Conservation (phyloP, 1,284 basidiomycete genomes). For the Meira nashicola region DNA sequence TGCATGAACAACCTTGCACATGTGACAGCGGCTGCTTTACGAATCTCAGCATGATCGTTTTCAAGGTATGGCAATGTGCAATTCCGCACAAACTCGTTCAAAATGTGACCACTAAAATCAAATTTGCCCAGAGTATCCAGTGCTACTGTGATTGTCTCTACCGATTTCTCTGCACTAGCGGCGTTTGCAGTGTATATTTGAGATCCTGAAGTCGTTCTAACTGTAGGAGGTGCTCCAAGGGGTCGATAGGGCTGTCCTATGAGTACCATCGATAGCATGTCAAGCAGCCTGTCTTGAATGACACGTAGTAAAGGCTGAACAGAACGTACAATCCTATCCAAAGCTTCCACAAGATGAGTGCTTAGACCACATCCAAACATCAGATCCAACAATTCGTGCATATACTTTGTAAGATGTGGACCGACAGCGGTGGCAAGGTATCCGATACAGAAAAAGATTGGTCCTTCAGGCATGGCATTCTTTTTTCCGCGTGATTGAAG, state of each 20-base stretch:
- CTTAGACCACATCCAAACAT: conserved; percentile 95
- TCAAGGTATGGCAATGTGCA: conserved; percentile 92
- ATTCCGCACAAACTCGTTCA: conserved; percentile 92
- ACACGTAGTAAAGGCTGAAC: conserved; percentile 87
- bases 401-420: conserved; percentile 85
- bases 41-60: conserved; percentile 81
- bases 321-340: conserved; percentile 77
- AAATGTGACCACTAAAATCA: conserved; percentile 78
- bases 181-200: conserved; percentile 2
- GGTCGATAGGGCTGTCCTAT: conserved; percentile 47
- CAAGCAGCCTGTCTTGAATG: conserved; percentile 69
- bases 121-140: conserved; percentile 84
- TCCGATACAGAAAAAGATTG: conserved; percentile 95
- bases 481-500: conserved; percentile 82
- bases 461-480: conserved; percentile 85
- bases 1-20: conserved; percentile 83
- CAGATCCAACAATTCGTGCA: conserved; percentile 92
- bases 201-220: conserved; percentile 16
- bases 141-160: conserved; percentile 75
- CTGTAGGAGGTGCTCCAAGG: conserved; percentile 37
- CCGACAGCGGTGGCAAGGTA: conserved; percentile 94
- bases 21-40: conserved; percentile 83
- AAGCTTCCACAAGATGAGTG: conserved; percentile 77
- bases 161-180: conserved; percentile 6
- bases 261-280: conserved; percentile 45